Evolutionary conservation across 2,329 filamentous ascomycete genomes (phyloP), one percentile per base, ranked within the genome.

Genomic region (Fusarium lyarnte): DNA sequence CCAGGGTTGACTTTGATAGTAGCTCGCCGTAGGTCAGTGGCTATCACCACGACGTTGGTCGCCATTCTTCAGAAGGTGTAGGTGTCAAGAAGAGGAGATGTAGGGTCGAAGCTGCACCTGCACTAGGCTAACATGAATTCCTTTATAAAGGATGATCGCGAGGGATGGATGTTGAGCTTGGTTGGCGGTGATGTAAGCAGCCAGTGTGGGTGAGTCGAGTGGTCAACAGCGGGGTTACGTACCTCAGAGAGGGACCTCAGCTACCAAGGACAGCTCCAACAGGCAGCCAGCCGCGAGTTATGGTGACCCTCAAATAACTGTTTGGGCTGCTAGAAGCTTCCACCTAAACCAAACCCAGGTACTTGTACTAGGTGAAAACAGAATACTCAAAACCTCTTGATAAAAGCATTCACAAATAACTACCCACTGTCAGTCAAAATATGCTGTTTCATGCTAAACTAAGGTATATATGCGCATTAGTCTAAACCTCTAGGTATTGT

Each of bases 1-100:
- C 88, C 88, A 1, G 94, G 94, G 0, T 88, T 92, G 62, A 96
- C 95, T 82, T 97, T 97, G 82, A 99, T 87, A 45, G 89, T 93
- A 55, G 91, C 89, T 76, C 94, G 89, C 74, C 93, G 91, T 75
- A 95, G 88, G 75, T 93, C 91, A 42, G 92, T 90, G 80, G 95
- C 92, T 73, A 97, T 91, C 58, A 98, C 94, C 76, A 95, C 92
- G 65, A 98, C 94, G 80, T 96, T 93, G 58, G 94, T 92, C 74
- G 94, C 90, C 94, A 97, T 97, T 38, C 35, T 61, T 43, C 62
- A 55, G 36, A 63, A 53, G 13, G 47, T 49, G 16, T 39, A 23
- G 38, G 39, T 53, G 21, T 11, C 23, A 31, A 33, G n/a, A 58
- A 31, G 41, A 58, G 55, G 39, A 14, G 25, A 39, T 51, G 17